phyloP scores from a whole-genome alignment of 179 eudicot species.

The Beta lomatogona region DNA sequence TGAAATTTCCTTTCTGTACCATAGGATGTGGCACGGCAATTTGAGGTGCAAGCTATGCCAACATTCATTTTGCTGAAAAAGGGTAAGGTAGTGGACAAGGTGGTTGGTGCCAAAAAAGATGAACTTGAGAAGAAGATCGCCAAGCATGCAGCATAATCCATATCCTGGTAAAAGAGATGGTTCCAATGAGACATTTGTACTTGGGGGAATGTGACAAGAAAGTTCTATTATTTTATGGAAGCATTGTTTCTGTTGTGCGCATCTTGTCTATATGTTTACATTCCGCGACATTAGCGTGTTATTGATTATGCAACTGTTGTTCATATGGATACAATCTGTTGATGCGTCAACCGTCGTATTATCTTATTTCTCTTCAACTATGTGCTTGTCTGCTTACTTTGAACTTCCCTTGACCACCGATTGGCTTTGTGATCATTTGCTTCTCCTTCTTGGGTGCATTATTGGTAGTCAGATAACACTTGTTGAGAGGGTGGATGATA shows the following conservation, averaged over 20 bases:
- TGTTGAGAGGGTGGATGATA: no score
- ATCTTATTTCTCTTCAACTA: neutral
- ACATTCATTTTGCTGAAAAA: slow-evolving; percentile 71
- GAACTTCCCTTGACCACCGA: neutral
- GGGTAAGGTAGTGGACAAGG: slow-evolving; percentile 79
- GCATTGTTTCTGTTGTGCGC: neutral
- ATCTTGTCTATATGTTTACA: slow-evolving; percentile 11
- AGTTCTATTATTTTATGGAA: neutral
- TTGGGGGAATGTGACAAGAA: neutral
- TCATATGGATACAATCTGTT: neutral
- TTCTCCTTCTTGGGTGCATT: neutral
- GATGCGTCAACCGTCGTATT: neutral
- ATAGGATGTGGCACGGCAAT: slow-evolving; percentile 76
- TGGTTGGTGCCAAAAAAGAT: slow-evolving; percentile 76
- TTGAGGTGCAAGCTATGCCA: slow-evolving; percentile 85
- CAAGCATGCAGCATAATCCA: slow-evolving; percentile 42
- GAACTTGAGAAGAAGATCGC: slow-evolving; percentile 79
- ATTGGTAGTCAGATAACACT: neutral
- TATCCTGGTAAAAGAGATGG: neutral
- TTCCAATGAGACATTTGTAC: neutral
- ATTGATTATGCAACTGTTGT: slow-evolving; percentile 5
- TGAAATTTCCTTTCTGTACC: neutral
- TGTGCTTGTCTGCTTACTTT: neutral
- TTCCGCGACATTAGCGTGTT: neutral
- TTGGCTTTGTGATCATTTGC: neutral